Base-by-base conservation (phyloP, 1,139 yeast genomes). In the Sugiyamaella novakii region DNA sequence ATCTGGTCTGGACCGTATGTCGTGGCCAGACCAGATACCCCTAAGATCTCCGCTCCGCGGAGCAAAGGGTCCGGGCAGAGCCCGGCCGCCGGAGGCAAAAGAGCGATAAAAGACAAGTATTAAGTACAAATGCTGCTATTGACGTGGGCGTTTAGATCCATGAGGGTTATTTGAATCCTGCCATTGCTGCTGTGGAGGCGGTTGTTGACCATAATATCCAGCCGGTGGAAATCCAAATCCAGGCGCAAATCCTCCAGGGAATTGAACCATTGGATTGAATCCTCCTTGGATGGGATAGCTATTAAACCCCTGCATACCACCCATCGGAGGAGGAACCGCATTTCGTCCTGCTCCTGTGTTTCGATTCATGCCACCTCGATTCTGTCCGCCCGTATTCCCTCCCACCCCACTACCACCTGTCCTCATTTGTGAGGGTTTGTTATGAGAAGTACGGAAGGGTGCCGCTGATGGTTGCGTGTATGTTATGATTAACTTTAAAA, bases 141-240 rank as follows among this genome's bases (percentile, higher is more conserved):
- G 47, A 10, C 47, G 40, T 2, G 50, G 37, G 22, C 50, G 37
- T 28, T 46, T 46, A 2, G 42, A 28, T 5, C 50, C 50, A 35
- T 46, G 50, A 19, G 50, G 50, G 27, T 46, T 46, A 25, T 41
- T 28, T 10, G 40, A 14, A 12, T 46, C 36, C 8, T 44, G 43
- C 41, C 46, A 35, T 17, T 38, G 45, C 28, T 46, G 35, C 14
- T 38, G 43, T 15, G 43, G 46, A 21, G 51, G 37, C 21, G 29
- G 40, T 12, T 12, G 43, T 12, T 43, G 47, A 10, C 30, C 18
- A 28, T 35, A 43, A 19, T n/a, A 43, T 3, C 35, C 41, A 7
- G 41, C 42, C 7, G 30, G 29, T 7, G 41, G 41, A 21, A 35
- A 43, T n/a, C 47, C 47, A 21, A 28, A 43, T n/a, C 37, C 44